Base-by-base conservation (phyloP, 768 basidiomycete species). In the Lentinus tigrinus region DNA sequence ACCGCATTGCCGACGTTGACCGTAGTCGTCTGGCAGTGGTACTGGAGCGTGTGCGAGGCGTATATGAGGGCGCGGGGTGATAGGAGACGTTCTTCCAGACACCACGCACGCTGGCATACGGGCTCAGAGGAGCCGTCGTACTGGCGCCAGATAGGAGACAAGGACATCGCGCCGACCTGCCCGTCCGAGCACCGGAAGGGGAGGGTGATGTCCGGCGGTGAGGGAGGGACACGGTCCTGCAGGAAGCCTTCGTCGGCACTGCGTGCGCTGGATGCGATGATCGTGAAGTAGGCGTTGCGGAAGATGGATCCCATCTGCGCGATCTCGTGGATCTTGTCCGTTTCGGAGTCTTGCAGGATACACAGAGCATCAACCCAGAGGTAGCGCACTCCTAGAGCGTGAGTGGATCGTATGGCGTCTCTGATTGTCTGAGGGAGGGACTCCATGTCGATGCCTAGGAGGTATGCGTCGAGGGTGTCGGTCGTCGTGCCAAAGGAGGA, bases 311-410 rank as follows among this genome's bases (percentile, higher is more conserved):
- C 39, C 28, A 59, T 49, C 5, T 16, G 28, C 17, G 47, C 47
- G 14, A 59, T 28, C 47, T 59, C 58, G 31, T 34, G 52, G 23
- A 24, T 27, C 26, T 37, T 51, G 43, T 62, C 61, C 9, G 38
- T 52, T 3, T 23, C 24, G 16, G 40, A 50, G 42, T 62, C 61
- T 19, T 62, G 61, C 19, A 62, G 4, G 43, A 62, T 58, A 36
- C 61, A 62, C 4, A 62, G 31, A 11, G 56, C 46, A 44, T 62
- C 57, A 16, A 62, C 52, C 61, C 61, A 62, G 5, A 62, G 52
- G n/a, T 53, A 53, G 21, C 52, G 53, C 10, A 56, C n/a, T 2
- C 57, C 56, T 16, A 58, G 23, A 16, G 24, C 10, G 40, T 51
- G 52, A 19, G 55, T 53, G 16, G 27, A 9, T 1, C 43, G 21